Evolutionary conservation across 2,329 filamentous ascomycete genomes (phyloP).

Genomic region (Ceratocystiopsis sp.): DNA sequence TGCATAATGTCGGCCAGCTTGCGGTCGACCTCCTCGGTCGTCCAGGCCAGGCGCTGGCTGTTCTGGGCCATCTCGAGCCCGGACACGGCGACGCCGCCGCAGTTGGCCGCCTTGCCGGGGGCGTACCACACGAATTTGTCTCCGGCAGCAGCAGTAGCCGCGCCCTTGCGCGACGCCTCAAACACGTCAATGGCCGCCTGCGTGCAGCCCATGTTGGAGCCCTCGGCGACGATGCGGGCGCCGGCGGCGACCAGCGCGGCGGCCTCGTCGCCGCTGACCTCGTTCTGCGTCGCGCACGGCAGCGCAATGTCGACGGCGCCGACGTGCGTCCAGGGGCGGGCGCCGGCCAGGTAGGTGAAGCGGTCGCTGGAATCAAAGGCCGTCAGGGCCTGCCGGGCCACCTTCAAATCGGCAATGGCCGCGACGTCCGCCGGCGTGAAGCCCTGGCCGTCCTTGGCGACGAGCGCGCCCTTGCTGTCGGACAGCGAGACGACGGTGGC

Average conservation of each 20-base stretch:
- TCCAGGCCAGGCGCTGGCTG: constrained; percentile 70
- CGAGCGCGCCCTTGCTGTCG: constrained; percentile 72
- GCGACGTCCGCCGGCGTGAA: constrained; percentile 69
- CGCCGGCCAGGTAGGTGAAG: constrained; percentile 77
- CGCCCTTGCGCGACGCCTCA: constrained; percentile 52
- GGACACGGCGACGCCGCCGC: constrained; percentile 90
- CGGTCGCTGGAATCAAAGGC: constrained; percentile 45
- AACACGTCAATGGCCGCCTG: constrained; percentile 90
- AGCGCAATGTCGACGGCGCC: constrained; percentile 81
- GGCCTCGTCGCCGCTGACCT: constrained; percentile 84
- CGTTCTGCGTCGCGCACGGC: constrained; percentile 92
- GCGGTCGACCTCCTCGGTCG: constrained; percentile 71
- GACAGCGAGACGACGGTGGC: constrained; percentile 84
- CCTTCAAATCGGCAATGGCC: constrained; percentile 70
- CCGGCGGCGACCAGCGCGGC: constrained; percentile 61
- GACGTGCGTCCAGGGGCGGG: constrained; percentile 80
- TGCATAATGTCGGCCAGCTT: constrained; percentile 94
- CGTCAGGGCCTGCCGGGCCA: constrained; percentile 67
- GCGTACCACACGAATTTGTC: constrained; percentile 96
- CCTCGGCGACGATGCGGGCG: constrained; percentile 78
- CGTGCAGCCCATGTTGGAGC: constrained; percentile 98
- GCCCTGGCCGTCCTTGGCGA: constrained; percentile 47
- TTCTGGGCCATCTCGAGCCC: constrained; percentile 99
- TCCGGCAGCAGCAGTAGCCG: too few relatives aligned
- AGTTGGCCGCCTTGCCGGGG: constrained; percentile 93